Conservation (phyloP, 1,284 basidiomycete species). For the Malassezia caprae region DNA sequence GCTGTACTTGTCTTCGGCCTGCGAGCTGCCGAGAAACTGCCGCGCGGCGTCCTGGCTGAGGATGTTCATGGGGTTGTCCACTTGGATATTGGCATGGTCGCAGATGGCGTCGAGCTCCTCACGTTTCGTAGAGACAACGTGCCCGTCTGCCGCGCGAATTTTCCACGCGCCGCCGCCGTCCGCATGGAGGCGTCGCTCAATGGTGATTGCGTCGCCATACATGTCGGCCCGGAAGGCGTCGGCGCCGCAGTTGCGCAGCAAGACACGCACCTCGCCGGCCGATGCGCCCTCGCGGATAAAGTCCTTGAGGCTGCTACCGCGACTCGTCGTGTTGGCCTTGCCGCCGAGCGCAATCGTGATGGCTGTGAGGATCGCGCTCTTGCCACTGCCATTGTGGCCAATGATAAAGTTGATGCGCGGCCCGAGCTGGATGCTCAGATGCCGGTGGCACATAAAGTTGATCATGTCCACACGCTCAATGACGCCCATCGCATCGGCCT, state of each 20-base stretch:
- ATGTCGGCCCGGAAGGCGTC: slow-evolving; percentile 74
- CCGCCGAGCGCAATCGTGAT: slow-evolving; percentile 88
- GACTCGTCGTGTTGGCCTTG: slow-evolving; percentile 68
- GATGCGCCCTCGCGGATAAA: slow-evolving; percentile 81
- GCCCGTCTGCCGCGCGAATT: slow-evolving; percentile 62
- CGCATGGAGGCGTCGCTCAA: slow-evolving; percentile 69
- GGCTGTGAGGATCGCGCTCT: slow-evolving; percentile 86
- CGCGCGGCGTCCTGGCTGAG: slow-evolving; percentile 55
- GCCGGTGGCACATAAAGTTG: slow-evolving; percentile 94
- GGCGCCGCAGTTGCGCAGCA: slow-evolving; percentile 73
- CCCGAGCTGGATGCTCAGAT: slow-evolving; percentile 64
- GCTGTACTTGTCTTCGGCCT: slow-evolving; percentile 71
- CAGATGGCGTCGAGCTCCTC: slow-evolving; percentile 78
- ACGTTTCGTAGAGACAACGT: slow-evolving; percentile 65
- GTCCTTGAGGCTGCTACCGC: slow-evolving; percentile 73
- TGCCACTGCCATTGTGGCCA: slow-evolving; percentile 63
- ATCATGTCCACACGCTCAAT: slow-evolving; percentile 75
- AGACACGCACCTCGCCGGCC: slow-evolving; percentile 65
- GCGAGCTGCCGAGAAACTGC: slow-evolving; percentile 76
- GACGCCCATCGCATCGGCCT: slow-evolving; percentile 54
- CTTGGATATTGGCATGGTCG: slow-evolving; percentile 89
- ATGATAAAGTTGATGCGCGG: slow-evolving; percentile 94
- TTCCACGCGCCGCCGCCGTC: slow-evolving; percentile 70
- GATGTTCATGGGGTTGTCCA: slow-evolving; percentile 93
- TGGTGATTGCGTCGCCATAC: slow-evolving; percentile 72